Evolutionary conservation across 495 filamentous ascomycete species (phyloP).

Genomic region (Podospora anserina): DNA sequence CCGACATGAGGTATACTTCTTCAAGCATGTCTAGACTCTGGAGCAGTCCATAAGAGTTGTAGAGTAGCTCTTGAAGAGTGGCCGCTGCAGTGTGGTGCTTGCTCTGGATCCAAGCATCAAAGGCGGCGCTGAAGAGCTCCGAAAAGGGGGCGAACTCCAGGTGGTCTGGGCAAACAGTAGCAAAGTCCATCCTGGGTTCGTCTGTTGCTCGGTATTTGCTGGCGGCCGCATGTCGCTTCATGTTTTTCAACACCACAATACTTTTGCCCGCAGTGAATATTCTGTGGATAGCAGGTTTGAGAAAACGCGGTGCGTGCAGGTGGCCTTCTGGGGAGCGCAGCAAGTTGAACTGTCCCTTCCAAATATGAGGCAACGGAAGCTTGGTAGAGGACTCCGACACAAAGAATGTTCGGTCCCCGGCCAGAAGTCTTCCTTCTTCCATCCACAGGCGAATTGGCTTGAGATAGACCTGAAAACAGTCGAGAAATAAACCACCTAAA

Average conservation of each 20-base stretch:
- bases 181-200: slow-evolving; percentile 52
- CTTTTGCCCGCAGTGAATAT: slow-evolving; percentile 88
- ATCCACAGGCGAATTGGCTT: slow-evolving; percentile 81
- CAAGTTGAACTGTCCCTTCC: slow-evolving; percentile 72
- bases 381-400: slow-evolving; percentile 56
- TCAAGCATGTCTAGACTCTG: slow-evolving; percentile 64
- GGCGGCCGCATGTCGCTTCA: slow-evolving; percentile 43
- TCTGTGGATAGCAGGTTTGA: slow-evolving; percentile 61
- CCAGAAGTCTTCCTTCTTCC: slow-evolving; percentile 68
- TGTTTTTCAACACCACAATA: slow-evolving; percentile 71
- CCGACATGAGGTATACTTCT: slow-evolving; percentile 66
- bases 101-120: slow-evolving; percentile 67
- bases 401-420: slow-evolving; percentile 67
- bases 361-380: slow-evolving; percentile 62
- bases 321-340: slow-evolving; percentile 50
- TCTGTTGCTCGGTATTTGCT: slow-evolving; percentile 19
- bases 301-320: slow-evolving; percentile 68
- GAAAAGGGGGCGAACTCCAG: slow-evolving; percentile 65
- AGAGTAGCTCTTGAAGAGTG: slow-evolving; percentile 62
- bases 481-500: slow-evolving; percentile 68
- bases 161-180: slow-evolving; percentile 48
- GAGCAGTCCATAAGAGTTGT: slow-evolving; percentile 65
- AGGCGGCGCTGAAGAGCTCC: slow-evolving; percentile 65
- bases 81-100: slow-evolving; percentile 66
- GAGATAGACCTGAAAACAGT: slow-evolving; percentile 79